These are phyloP conservation scores for Colletotrichum incanum DNA, from an alignment of 2,329 filamentous ascomycete genomes.

Conservation along the genomic window DNA sequence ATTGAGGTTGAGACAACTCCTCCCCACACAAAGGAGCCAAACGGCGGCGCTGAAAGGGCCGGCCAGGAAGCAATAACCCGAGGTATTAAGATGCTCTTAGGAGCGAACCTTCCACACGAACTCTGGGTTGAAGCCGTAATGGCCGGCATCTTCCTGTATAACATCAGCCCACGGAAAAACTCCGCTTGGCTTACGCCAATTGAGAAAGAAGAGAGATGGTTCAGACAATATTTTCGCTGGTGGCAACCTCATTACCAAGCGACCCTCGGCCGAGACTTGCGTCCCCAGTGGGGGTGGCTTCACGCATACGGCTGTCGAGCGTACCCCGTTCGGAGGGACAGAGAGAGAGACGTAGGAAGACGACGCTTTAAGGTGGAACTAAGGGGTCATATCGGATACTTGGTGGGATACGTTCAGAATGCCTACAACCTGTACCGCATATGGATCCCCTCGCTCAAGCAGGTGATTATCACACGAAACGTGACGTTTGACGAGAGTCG, in stretches of 20 bases:
- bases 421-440: not conserved
- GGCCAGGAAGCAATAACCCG: not conserved
- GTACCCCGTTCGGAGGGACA: not conserved
- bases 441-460: not conserved
- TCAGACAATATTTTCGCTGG: not conserved
- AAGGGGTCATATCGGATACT: not conserved
- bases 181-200: not conserved
- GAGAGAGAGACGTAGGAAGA: not conserved
- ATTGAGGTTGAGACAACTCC: too few species aligned
- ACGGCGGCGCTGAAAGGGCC: not conserved
- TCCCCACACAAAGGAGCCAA: not conserved
- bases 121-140: not conserved
- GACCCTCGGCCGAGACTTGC: not conserved
- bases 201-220: not conserved
- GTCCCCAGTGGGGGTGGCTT: accelerated
- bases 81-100: not conserved
- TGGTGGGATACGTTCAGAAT: too few species aligned
- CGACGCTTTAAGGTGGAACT: not conserved
- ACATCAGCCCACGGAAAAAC: not conserved
- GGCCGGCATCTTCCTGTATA: not conserved
- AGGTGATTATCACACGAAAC: not conserved
- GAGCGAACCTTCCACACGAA: not conserved
- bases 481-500: not conserved
- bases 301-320: not conserved
- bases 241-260: not conserved